phyloP scores from a whole-genome alignment of 163 green algal species.

The Scenedesmus sp. region DNA sequence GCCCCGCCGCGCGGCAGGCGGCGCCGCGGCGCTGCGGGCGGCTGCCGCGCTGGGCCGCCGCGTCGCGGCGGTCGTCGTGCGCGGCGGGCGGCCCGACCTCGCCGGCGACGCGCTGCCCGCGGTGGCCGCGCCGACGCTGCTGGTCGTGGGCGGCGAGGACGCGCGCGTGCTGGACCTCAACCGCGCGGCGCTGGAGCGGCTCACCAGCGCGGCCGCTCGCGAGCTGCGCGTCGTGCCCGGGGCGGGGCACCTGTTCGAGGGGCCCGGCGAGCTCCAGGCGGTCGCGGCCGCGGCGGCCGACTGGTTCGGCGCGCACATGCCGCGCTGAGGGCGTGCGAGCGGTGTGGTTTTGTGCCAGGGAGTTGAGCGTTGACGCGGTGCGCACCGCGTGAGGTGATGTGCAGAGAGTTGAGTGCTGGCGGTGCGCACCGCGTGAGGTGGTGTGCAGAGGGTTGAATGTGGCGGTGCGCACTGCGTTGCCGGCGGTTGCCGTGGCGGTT shows the following conservation, averaged over 20 bases:
- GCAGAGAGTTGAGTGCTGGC: too few relatives aligned
- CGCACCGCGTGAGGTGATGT: too few relatives aligned
- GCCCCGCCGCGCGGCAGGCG: constrained; percentile 15
- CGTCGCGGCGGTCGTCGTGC: constrained; percentile 31
- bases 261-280: constrained; percentile 25
- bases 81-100: constrained; percentile 34
- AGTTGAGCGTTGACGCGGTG: too few relatives aligned
- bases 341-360: too few relatives aligned
- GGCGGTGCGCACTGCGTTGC: too few relatives aligned
- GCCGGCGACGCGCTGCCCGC: constrained; percentile 19
- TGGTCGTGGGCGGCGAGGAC: constrained; percentile 37
- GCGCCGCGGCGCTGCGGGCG: constrained; percentile 36
- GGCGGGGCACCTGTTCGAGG: constrained; percentile 41
- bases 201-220: neutral
- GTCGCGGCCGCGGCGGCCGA: constrained; percentile 17
- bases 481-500: too few relatives aligned
- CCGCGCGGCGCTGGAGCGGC: neutral
- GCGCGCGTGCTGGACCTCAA: constrained; percentile 33
- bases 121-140: constrained; percentile 36
- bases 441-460: too few relatives aligned
- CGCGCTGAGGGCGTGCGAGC: too few relatives aligned
- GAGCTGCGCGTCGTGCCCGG: constrained; percentile 17
- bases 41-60: constrained; percentile 25
- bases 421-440: too few relatives aligned
- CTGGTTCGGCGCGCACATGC: constrained; percentile 17